phyloP scores from a whole-genome alignment of 305 asterid species.

The Fraxinus floribunda region DNA sequence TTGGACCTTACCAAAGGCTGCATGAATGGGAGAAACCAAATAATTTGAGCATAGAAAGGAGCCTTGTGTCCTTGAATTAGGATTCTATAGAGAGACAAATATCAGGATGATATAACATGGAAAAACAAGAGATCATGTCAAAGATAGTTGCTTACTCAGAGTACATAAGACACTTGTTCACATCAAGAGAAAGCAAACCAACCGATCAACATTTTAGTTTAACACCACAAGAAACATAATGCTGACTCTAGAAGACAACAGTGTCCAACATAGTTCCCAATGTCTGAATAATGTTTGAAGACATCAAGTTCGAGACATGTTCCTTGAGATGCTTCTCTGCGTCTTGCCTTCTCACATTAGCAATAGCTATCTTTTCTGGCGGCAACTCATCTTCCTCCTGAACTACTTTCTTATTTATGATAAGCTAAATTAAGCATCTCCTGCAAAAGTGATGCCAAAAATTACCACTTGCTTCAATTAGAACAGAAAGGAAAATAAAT shows the following conservation, averaged over 20 bases:
- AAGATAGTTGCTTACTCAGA: background rate
- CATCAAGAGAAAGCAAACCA: background rate
- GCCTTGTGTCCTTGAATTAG: background rate
- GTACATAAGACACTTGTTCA: background rate
- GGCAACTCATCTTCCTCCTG: slow-evolving; percentile 48
- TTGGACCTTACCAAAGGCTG: background rate
- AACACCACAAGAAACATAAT: background rate
- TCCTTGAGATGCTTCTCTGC: slow-evolving; percentile 98
- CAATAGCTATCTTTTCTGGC: slow-evolving; percentile 92
- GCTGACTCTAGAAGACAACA: slow-evolving; percentile 62
- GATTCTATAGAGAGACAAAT: background rate
- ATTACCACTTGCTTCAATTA: background rate
- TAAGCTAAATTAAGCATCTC: slow-evolving; percentile 79
- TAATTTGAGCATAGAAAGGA: background rate
- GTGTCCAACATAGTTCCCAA: slow-evolving; percentile 94
- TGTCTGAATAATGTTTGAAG: slow-evolving; percentile 87
- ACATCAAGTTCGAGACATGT: slow-evolving; percentile 89
- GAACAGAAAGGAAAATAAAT: background rate
- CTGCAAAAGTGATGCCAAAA: slow-evolving; percentile 38
- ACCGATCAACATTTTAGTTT: background rate
- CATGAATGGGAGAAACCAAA: background rate
- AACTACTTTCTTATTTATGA: slow-evolving; percentile 86
- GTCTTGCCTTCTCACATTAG: slow-evolving; percentile 92
- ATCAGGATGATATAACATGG: slow-evolving; percentile 10
- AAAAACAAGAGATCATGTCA: background rate